Evolutionary conservation across 805 yeast genomes (phyloP), one percentile per base, ranked within the genome.

Genomic region (Metschnikowia santaceciliae): DNA sequence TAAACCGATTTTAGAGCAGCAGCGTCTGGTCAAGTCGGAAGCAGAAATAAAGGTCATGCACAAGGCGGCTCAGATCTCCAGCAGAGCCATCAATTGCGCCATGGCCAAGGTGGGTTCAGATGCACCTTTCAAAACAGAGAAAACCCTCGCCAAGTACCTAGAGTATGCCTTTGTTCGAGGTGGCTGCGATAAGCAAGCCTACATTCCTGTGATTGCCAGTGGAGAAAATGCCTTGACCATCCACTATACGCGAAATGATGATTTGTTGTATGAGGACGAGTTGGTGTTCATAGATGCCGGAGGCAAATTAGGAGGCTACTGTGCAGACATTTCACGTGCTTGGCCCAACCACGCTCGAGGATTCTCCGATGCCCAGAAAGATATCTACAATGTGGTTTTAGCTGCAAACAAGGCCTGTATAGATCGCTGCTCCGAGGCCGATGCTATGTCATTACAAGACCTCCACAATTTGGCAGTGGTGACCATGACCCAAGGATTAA

Each of bases 201-300:
- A 94, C 64, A 81, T 91, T 19, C 98, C 99, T 0, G 99, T 94
- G 8, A 96, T 94, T 3, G 99, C 98, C 4, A 86, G 96, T 33
- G 99, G 99, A 1, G 71, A 79, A 30, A 91, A 94, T 65, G 90
- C 97, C 0, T 70, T 94, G 37, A 88, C 92, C 37, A 92, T 94
- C 53, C 99, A 94, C 68, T 94, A 94, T 66, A 91, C 96, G 0
- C 75, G 96, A 52, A 94, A 94, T 62, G 96, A 94, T 67, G 96
- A 89, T 62, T 68, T 86, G 11, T 76, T 94, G 54, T 79, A 79
- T 51, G 78, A 80, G 40, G 90, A 84, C 55, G 97, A 92, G 55
- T 70, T 88, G 75, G 96, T 90, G 6, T 79, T 94, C 30, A 90
- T 94, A 3, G 99, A 94, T 68, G 98, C 98, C 3, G 95, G 96